Evolutionary conservation across 257 asterid genomes (phyloP).

Genomic region (Haberlea rhodopensis): DNA sequence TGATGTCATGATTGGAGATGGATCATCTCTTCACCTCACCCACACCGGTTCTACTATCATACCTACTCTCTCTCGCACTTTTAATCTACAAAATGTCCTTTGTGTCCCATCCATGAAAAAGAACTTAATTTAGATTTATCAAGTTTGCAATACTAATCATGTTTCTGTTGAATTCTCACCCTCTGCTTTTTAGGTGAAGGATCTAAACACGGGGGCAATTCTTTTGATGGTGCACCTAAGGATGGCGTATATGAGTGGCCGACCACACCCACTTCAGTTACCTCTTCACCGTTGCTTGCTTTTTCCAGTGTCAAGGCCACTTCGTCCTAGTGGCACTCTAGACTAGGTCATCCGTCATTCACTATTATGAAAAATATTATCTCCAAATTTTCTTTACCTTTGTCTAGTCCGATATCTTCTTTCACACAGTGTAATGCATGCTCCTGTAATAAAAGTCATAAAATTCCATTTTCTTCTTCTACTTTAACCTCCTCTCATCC

Average conservation of each 20-base stretch:
- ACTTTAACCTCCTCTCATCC: background rate
- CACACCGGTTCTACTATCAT: background rate
- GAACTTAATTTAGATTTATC: too few species aligned
- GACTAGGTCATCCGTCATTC: background rate
- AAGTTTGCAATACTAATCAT: too few species aligned
- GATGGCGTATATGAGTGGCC: background rate
- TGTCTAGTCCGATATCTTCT: background rate
- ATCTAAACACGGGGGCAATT: background rate
- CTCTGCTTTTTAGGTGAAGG: too few species aligned
- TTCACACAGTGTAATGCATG: background rate
- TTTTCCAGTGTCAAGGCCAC: background rate
- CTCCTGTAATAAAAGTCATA: background rate
- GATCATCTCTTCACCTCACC: background rate
- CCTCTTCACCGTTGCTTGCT: too few species aligned
- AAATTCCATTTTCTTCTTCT: background rate
- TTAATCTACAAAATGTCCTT: too few species aligned
- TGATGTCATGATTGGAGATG: background rate
- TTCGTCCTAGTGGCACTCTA: background rate
- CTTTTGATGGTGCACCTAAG: background rate
- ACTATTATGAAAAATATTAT: background rate
- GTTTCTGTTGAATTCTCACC: too few species aligned
- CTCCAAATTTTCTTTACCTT: background rate
- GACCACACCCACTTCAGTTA: too few species aligned
- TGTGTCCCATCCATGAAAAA: too few species aligned
- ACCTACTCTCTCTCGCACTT: slow-evolving; percentile 3